phyloP scores from a whole-genome alignment of 768 basidiomycete genomes.

The Boletus barrowsii region DNA sequence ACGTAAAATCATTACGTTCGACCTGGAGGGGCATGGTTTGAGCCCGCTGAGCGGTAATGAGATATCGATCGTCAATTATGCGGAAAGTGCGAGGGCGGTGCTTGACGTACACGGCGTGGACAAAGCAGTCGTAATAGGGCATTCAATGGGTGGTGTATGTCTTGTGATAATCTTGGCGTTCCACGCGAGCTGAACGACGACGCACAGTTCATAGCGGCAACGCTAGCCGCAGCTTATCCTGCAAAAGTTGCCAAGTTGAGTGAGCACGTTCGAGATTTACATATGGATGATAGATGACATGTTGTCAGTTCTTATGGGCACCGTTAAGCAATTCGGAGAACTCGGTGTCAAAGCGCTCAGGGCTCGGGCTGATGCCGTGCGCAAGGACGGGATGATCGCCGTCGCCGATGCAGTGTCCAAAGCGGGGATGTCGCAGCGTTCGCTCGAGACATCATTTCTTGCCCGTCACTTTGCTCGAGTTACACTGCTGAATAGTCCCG shows the following conservation, averaged over 20 bases:
- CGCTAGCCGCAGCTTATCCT: constrained; percentile 1
- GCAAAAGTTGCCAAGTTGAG: background rate
- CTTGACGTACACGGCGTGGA: constrained; percentile 8
- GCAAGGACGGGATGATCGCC: constrained; percentile 8
- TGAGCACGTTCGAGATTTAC: background rate
- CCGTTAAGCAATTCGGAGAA: background rate
- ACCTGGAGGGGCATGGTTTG: constrained; percentile 5
- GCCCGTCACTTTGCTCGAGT: background rate
- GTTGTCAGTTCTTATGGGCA: background rate
- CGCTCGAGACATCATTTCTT: background rate
- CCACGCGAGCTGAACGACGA: background rate
- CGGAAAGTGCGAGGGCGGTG: constrained; percentile 11
- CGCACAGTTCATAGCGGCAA: background rate
- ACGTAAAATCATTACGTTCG: constrained; percentile 18
- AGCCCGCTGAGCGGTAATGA: constrained; percentile 15
- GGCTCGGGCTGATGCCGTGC: background rate
- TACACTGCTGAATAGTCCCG: background rate
- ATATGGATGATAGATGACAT: background rate
- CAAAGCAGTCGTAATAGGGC: constrained; percentile 1
- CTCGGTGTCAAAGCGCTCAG: background rate
- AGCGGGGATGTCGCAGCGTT: constrained; percentile 1
- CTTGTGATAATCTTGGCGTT: background rate
- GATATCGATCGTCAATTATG: constrained; percentile 8
- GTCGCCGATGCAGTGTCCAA: constrained; percentile 1
- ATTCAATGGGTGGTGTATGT: constrained; percentile 8